Evolutionary conservation across 1,284 basidiomycete genomes (phyloP), one percentile per base, ranked within the genome.

Genomic region (Marasmius sp.): DNA sequence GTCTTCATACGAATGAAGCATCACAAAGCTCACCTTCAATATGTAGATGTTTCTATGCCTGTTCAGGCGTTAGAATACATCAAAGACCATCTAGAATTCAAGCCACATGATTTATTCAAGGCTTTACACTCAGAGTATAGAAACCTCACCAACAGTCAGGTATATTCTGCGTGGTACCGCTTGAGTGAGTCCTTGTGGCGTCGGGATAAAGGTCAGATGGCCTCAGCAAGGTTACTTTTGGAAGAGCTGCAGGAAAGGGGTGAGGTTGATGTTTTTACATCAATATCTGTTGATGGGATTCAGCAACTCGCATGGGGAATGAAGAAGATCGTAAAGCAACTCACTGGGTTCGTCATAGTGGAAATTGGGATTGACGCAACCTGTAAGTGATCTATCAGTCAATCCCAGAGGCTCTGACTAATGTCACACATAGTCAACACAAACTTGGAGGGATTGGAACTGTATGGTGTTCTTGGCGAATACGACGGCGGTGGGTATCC

Each of bases 331-430:
- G 61, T 63, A 0, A 36, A 33, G 33, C 51, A 34, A 2, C 56
- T 74, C 11, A n/a, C 47, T 8, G 50, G 59, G 18, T 69, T 62
- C 22, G 64, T 66, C 36, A 54, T 70, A 0, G 63, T 72, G 5
- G 73, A 75, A 61, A 64, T 75, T 41, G 71, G 54, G 10, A 43
- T 74, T 6, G 71, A 74, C 64, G 70, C 71, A 43, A 75, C 74
- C 14, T 75, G 74, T 75, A 61, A 58, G 71, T 62, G 12, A 49
- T 9, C 14, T 9, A 49, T 7, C 45, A 45, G 47, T 52, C 36
- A 27, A 36, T 51, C 16, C 41, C 39, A 43, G 36, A 16, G 8
- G 37, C 36, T 37, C 52, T 22, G 41, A 45, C 34, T 53, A 9
- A 12, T 6, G 6, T 51, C n/a, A n/a, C n/a, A n/a, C 18, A 57